Evolutionary conservation across 2,329 filamentous ascomycete genomes (phyloP), one percentile per base, ranked within the genome.

Genomic region (Gliomastix tumulicola): DNA sequence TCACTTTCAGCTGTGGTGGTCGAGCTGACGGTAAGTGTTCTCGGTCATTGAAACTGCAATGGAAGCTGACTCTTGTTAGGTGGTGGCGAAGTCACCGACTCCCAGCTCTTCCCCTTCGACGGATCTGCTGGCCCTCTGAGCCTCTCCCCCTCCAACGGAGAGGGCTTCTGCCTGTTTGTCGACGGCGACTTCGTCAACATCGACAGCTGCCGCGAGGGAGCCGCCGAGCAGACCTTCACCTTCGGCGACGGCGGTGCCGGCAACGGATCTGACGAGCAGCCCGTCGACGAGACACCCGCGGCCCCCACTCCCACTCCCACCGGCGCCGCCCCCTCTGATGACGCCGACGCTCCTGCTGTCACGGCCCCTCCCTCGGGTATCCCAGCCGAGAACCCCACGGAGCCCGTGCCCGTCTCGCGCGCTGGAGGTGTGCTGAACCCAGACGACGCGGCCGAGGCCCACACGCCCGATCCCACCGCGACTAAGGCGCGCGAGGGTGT

Each of bases 1-100:
- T 69, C 22, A 59, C 79, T 18, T 79, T 78, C 46, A 74, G 74
- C 10, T 79, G 74, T 42, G 74, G 74, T 35, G 74, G 74, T 13
- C 62, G 73, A 27, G 73, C 73, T 16, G 74, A 72, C 40, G 74
- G 74, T n/a, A n/a, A n/a, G n/a, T n/a, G n/a, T n/a, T n/a, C n/a
- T n/a, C n/a, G n/a, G n/a, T n/a, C n/a, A n/a, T n/a, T n/a, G n/a
- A n/a, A n/a, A n/a, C n/a, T n/a, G n/a, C n/a, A n/a, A n/a, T n/a
- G n/a, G n/a, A n/a, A n/a, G n/a, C n/a, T n/a, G n/a, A n/a, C n/a
- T n/a, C n/a, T n/a, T n/a, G n/a, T n/a, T n/a, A n/a, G n/a, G n/a
- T 31, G 55, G 63, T 16, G 72, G 73, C 12, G 44, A 52, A 5
- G 68, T 72, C 3, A 68, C 70, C 7, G 54, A 64, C 36, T 76